Evolutionary conservation across 495 filamentous ascomycete genomes (phyloP), one percentile per base, ranked within the genome.

Genomic region (Tuber borchii): DNA sequence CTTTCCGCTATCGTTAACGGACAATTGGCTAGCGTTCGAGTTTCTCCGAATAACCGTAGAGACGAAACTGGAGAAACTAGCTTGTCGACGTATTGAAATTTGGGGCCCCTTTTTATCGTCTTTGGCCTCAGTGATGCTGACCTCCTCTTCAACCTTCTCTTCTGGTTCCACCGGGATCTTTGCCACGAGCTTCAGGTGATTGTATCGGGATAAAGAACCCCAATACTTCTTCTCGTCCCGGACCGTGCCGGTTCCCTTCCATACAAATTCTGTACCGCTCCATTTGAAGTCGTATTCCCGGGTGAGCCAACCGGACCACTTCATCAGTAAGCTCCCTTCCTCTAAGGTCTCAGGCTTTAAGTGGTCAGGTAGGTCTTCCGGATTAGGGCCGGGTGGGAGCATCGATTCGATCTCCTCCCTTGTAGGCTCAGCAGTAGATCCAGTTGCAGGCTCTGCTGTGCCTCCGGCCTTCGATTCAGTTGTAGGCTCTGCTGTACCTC

Each of bases 231-330:
- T 76, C 56, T 81, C 79, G 42, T 81, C 79, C 17, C 61, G 73
- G 7, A 81, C 78, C 3, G 78, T 78, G 19, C 79, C 72, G 22
- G 79, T 81, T 2, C 79, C 79, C 44, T 78, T 81, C 79, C 79
- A 81, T n/a, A 72, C 68, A 20, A 81, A 42, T 31, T 78, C 69
- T 7, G 80, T 43, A 14, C 77, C 75, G 12, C 61, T 72, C 48
- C 77, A 77, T 3, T 45, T 10, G 17, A 81, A 81, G 39, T 43
- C 46, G 31, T 81, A 81, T 61, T 81, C 73, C 26, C 79, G 69
- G 70, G 79, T 80, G n/a, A 73, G 75, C 79, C 79, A 81, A 17
- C 79, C 79, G n/a, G 79, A 78, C 79, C 79, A 80, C 56, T 71
- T 74, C 70, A 80, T 45, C 43, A 78, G 68, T 39, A 81, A 34